These are phyloP conservation scores for Chrysoporthe deuterocubensis DNA, from an alignment of 2,329 filamentous ascomycete species.

Conservation along the genomic window DNA sequence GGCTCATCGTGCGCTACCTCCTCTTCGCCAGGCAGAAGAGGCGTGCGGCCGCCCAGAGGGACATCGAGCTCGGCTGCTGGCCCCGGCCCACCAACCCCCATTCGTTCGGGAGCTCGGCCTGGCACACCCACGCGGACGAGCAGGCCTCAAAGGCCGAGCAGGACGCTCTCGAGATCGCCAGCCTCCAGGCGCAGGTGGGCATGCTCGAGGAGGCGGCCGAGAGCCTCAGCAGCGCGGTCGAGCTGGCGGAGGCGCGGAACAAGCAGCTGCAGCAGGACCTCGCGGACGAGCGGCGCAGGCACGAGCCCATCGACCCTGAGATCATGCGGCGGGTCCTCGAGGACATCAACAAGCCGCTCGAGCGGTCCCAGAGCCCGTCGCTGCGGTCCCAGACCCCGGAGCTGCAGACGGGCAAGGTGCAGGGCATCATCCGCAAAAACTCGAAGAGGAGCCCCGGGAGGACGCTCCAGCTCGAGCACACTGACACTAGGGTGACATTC, in stretches of 20 bases:
- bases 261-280: neutral
- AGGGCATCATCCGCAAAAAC: constrained; percentile 4
- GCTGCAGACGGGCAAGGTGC: neutral
- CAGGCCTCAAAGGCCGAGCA: neutral
- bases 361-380: neutral
- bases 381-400: neutral
- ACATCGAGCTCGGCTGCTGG: neutral
- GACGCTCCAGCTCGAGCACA: neutral
- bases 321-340: neutral
- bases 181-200: constrained; percentile 7
- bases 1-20: constrained; percentile 4
- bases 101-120: constrained; percentile 5
- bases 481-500: neutral
- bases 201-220: neutral
- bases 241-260: constrained; percentile 3
- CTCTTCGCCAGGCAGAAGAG: neutral
- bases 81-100: constrained; percentile 5
- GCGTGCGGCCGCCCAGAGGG: neutral
- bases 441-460: neutral
- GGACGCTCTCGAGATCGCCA: constrained; percentile 6
- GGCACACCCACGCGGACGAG: constrained; percentile 1
- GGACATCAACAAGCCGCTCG: constrained; percentile 6
- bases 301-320: constrained; percentile 2
- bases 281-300: neutral
- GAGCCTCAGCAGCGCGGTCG: neutral